These are phyloP conservation scores for Solanum phureja DNA, from an alignment of 257 asterid species.

Conservation along the genomic window DNA sequence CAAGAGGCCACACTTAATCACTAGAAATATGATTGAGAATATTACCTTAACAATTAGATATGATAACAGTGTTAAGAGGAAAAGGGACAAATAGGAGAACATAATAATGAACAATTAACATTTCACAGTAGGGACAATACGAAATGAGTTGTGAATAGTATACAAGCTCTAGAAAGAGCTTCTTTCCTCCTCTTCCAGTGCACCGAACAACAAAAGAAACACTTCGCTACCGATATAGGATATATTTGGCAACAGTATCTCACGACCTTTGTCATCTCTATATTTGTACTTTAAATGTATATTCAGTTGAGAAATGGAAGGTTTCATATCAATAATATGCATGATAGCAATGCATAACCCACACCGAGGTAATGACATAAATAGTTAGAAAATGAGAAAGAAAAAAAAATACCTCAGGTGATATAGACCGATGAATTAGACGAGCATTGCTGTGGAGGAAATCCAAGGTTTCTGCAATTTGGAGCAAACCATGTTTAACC, in stretches of 20 bases:
- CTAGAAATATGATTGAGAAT: not conserved
- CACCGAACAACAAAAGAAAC: not conserved
- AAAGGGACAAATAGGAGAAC: not conserved
- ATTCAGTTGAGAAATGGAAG: not conserved
- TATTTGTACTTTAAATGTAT: not conserved
- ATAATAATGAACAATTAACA: not conserved
- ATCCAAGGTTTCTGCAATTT: constrained; percentile 93
- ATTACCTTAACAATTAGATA: not conserved
- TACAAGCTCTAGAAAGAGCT: not conserved
- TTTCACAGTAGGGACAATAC: not conserved
- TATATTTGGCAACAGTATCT: not conserved
- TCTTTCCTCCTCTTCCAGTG: not conserved
- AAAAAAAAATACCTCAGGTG: constrained; percentile 67
- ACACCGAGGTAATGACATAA: not conserved
- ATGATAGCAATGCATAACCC: not conserved
- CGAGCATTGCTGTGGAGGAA: constrained; percentile 93
- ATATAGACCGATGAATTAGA: constrained; percentile 78
- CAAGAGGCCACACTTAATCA: not conserved
- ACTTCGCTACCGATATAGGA: not conserved
- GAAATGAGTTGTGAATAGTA: not conserved
- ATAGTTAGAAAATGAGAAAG: not conserved
- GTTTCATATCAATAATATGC: not conserved
- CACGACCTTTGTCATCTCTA: not conserved
- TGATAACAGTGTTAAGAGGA: not conserved
- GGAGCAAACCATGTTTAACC: constrained; percentile 95